Evolutionary conservation across 257 asterid species (phyloP), one percentile per base, ranked within the genome.

Genomic region (Solanum sparsipilum): DNA sequence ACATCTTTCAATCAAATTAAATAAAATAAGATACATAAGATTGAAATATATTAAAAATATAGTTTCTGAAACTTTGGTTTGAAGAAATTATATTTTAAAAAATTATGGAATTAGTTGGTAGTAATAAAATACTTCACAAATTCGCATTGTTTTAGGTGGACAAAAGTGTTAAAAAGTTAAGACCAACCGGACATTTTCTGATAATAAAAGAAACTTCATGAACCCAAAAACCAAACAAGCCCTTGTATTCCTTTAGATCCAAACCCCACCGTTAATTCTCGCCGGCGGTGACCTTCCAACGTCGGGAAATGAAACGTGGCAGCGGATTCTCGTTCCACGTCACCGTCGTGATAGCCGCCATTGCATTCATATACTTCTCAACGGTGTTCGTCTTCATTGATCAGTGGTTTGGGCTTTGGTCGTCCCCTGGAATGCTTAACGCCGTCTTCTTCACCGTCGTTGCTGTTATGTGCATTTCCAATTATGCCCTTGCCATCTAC

Each of bases 321-420:
- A 92, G 91, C 91, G 90, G 86, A 72, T 84, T 94, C 84, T 93
- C 99, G 12, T 89, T 93, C 78, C 95, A 93, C 86, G 96, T 96
- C 75, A 87, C 90, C 90, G 93, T 92, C 89, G 95, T 95, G 35
- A 38, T 88, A 29, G 91, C 93, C 75, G 91, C 94, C 89, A 94
- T 96, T 89, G 21, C 81, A 71, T 96, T 92, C 94, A 90, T 96
- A 92, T 96, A 96, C 92, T 93, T 95, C 13, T 95, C 98, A 56
- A 94, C 99, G 72, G 95, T 96, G 85, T 90, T 96, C 86, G 96
- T 96, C 58, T 94, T 93, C 93, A 94, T 96, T 56, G 97, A 94
- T 89, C 91, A 94, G 90, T 92, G 98, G 98, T 93, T 95, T 89
- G 98, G 98, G 4, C 92, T 95, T 6, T 84, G 92, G 39, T 91